Evolutionary conservation across 169 alveolate genomes (phyloP).

Genomic region (Plasmodium fragile): DNA sequence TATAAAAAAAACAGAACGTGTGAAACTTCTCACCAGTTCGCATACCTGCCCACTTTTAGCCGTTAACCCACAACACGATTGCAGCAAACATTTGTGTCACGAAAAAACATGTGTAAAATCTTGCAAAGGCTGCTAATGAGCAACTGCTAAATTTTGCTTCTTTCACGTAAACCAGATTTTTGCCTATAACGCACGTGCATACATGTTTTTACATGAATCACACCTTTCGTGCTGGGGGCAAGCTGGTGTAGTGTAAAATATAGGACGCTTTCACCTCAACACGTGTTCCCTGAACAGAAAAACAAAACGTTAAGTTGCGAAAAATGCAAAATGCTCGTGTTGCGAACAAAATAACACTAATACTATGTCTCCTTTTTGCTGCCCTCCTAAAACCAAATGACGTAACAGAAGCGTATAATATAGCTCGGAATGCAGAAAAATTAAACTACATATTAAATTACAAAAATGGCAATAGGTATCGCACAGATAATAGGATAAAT

Average conservation of each 20-base stretch:
- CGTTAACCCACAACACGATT: slow-evolving; percentile 4
- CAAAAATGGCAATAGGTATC: slow-evolving; percentile 16
- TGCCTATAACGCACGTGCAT: slow-evolving; percentile 3
- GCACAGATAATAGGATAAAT: slow-evolving; percentile 34
- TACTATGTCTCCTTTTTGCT: slow-evolving; percentile 27
- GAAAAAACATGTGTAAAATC: slow-evolving; percentile 30
- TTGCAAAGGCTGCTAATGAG: background rate
- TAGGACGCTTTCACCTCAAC: background rate
- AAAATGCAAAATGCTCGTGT: slow-evolving; percentile 70
- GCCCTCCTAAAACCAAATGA: slow-evolving; percentile 39
- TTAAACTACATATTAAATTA: slow-evolving; percentile 63
- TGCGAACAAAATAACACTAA: slow-evolving; percentile 39
- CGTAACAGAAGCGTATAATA: slow-evolving; percentile 24
- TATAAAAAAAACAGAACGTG: slow-evolving; percentile 74
- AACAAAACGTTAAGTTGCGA: slow-evolving; percentile 19
- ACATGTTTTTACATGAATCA: background rate
- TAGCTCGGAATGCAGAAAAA: slow-evolving; percentile 25
- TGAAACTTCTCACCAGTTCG: slow-evolving; percentile 25
- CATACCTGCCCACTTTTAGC: slow-evolving; percentile 9
- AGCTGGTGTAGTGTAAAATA: background rate
- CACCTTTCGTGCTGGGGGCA: background rate
- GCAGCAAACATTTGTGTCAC: background rate
- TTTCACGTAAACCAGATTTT: background rate
- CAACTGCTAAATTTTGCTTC: background rate
- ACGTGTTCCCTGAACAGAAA: background rate